Base-by-base conservation (phyloP, 768 basidiomycete species). In the Pleurotus pulmonarius region DNA sequence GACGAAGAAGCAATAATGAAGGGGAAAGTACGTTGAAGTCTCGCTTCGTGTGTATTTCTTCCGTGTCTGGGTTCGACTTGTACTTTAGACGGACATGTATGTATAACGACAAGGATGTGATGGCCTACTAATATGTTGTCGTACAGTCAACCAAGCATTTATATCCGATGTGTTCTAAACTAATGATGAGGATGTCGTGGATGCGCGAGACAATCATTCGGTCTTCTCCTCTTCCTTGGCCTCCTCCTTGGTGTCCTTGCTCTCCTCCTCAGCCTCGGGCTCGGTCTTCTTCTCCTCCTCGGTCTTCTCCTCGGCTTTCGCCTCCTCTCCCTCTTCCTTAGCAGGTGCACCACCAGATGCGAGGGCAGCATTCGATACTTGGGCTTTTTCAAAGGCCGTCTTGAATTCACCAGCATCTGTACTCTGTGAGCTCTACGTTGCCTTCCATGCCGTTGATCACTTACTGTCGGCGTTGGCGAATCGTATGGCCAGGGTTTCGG, bases 401-500 rank as follows among this genome's bases (percentile, higher is more conserved):
- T 96, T 97, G 81, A 98, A 99, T 57, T 88, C 79, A 60, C 70
- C 81, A 51, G 97, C 97, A 71, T 94, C 87, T 91, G 61, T 20
- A 25, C 57, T 55, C n/a, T 48, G 34, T 22, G 47, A n/a, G 40
- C 38, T 15, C n/a, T 18, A 13, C 24, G 26, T 39, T 37, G 53
- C 38, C 29, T 16, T 38, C 51, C 18, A n/a, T 55, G 58, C 24
- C 44, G 26, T 15, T 41, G 49, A 29, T n/a, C 38, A 74, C 93
- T 73, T 63, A 96, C 95, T 93, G 15, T 98, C 95, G 56, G 92
- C 77, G 75, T 97, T 99, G 61, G 93, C 96, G 65, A 99, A 98
- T 56, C 97, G 91, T 69, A 99, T 97, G 49, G 97, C 97, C 59
- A 99, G 86, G 22, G 97, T 99, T 76, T 98, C 97, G 18, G 94